Conservation (phyloP, 2,329 filamentous ascomycete species). For the Scleromitrula shiraiana region DNA sequence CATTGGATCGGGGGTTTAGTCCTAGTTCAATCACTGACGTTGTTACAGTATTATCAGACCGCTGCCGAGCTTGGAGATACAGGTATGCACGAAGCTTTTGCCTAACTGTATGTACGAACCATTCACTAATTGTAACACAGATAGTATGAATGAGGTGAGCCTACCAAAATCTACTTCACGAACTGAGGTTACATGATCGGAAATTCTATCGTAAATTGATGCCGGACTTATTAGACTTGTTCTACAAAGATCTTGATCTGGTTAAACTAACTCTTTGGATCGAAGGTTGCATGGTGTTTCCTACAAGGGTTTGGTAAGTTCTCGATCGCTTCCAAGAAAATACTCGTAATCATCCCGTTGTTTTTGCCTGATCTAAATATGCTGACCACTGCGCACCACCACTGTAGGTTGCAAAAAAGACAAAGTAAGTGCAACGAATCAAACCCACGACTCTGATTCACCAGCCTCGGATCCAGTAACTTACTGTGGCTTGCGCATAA, state of each 20-base stretch:
- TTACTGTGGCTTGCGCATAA: constrained; percentile 25
- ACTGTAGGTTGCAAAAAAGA: constrained; percentile 68
- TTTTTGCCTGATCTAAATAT: constrained; percentile 6
- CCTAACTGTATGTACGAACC: constrained; percentile 9
- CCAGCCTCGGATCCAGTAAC: constrained; percentile 1
- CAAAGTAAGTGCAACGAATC: constrained; percentile 61
- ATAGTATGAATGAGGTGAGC: constrained; percentile 87
- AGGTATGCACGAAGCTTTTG: constrained; percentile 37
- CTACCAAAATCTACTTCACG: not conserved
- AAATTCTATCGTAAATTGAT: not conserved
- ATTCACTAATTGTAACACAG: constrained; percentile 36
- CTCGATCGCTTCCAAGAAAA: not conserved
- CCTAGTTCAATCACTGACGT: constrained; percentile 18
- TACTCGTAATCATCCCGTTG: constrained; percentile 2
- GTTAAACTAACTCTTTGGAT: constrained; percentile 3
- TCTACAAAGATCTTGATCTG: constrained; percentile 9
- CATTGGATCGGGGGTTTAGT: constrained; percentile 22
- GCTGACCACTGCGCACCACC: constrained; percentile 5
- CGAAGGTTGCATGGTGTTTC: constrained; percentile 71
- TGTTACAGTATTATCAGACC: constrained; percentile 83
- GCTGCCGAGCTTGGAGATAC: constrained; percentile 93
- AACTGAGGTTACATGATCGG: not conserved
- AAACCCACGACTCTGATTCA: constrained; percentile 7
- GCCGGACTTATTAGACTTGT: not conserved
- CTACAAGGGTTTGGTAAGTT: constrained; percentile 74